Evolutionary conservation across 768 basidiomycete species (phyloP).

Genomic region (Amanita subjunquillea): DNA sequence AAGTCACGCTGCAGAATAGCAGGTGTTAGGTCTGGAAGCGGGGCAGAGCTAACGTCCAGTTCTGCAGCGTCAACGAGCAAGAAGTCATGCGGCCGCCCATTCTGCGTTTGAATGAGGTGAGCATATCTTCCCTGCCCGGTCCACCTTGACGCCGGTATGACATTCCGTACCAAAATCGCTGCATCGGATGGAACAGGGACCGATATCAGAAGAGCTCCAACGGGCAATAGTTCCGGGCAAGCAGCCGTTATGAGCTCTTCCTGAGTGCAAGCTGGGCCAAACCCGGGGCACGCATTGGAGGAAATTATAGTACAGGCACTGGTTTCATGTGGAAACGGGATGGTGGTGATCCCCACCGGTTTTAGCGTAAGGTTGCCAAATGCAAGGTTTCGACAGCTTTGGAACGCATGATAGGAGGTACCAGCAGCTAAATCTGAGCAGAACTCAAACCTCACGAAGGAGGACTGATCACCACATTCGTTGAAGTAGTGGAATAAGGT

Average conservation of each 20-base stretch:
- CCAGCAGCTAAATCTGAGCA: background rate
- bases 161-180: slow-evolving; percentile 13
- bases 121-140: slow-evolving; percentile 17
- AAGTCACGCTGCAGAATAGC: slow-evolving; percentile 18
- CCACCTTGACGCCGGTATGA: slow-evolving; percentile 16
- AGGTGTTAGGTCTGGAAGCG: slow-evolving; percentile 16
- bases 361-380: slow-evolving; percentile 13
- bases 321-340: slow-evolving; percentile 17
- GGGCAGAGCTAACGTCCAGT: slow-evolving; percentile 11
- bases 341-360: background rate
- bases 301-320: slow-evolving; percentile 17
- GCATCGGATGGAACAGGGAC: slow-evolving; percentile 19
- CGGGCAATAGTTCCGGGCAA: slow-evolving; percentile 17
- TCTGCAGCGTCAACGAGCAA: slow-evolving; percentile 22
- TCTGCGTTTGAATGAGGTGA: slow-evolving; percentile 3
- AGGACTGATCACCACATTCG: slow-evolving; percentile 1
- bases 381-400: slow-evolving; percentile 7
- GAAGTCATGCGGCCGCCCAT: slow-evolving; percentile 11
- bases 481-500: slow-evolving; percentile 19
- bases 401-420: slow-evolving; percentile 9
- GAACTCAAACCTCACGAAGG: slow-evolving; percentile 2
- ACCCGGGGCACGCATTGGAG: slow-evolving; percentile 21
- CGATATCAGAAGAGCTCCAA: slow-evolving; percentile 20
- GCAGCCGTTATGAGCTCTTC: slow-evolving; percentile 22
- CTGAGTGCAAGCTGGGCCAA: slow-evolving; percentile 22